Percentiles rank a stretch among this genome's conserved stretches.
phyloP scores from a whole-genome alignment of 2,329 filamentous ascomycete genomes.

The Talaromyces amestolkiae region DNA sequence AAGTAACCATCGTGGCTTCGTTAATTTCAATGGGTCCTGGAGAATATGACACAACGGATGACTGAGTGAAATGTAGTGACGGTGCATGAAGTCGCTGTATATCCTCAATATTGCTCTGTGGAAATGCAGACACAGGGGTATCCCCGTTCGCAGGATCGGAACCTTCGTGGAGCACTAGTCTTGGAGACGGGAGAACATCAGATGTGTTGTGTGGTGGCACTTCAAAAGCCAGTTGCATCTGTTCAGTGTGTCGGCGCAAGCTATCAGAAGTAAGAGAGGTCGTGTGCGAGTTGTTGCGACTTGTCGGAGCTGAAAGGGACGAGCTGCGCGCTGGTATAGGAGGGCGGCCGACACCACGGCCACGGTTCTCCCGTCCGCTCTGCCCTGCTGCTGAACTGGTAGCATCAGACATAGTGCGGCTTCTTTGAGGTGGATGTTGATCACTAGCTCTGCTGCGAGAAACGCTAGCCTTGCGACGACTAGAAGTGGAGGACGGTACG shows the following conservation, averaged over 20 bases:
- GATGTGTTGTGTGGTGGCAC: constrained; percentile 24
- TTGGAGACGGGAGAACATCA: constrained; percentile 25
- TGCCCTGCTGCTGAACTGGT: constrained; percentile 23
- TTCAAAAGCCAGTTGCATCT: constrained; percentile 27
- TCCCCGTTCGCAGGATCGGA: constrained; percentile 24
- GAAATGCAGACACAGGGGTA: constrained; percentile 36
- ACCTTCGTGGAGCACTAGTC: constrained; percentile 22
- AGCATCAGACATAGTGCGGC: constrained; percentile 44
- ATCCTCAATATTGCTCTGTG: constrained; percentile 36
- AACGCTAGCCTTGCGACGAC: constrained; percentile 36
- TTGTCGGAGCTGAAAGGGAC: constrained; percentile 49
- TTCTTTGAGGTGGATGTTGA: constrained; percentile 25
- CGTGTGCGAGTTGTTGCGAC: constrained; percentile 43
- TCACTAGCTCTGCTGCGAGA: constrained; percentile 23
- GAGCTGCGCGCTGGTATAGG: constrained; percentile 42
- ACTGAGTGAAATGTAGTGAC: constrained; percentile 49
- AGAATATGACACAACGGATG: constrained; percentile 49
- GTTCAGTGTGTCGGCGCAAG: constrained; percentile 34
- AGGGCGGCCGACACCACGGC: constrained; percentile 30
- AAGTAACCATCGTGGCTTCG: constrained; percentile 60
- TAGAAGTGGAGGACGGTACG: constrained; percentile 39
- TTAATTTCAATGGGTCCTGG: constrained; percentile 56
- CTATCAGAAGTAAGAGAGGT: constrained; percentile 47
- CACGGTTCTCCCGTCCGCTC: constrained; percentile 28
- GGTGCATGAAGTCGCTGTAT: constrained; percentile 46